Evolutionary conservation across 2,329 filamentous ascomycete species (phyloP), one percentile per base, ranked within the genome.

Genomic region (Furcasterigmium furcatum): DNA sequence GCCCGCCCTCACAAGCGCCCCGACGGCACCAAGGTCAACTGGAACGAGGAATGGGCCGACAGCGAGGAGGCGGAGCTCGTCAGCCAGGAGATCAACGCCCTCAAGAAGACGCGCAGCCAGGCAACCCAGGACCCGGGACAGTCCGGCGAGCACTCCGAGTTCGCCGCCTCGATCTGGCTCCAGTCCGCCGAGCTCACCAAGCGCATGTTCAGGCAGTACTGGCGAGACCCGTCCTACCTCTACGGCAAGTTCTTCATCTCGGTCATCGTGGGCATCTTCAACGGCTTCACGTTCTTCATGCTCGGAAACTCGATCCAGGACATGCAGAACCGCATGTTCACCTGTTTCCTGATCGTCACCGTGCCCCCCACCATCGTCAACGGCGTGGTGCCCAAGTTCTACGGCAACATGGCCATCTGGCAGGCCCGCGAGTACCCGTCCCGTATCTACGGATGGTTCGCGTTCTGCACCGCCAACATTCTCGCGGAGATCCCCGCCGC

Each of bases 201-300:
- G 61, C 77, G 88, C 18, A 76, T 85, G 41, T 90, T 89, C 64
- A 70, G 70, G 4, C 80, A 88, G 53, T 84, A 90, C 66, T 90
- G 86, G 86, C 77, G 88, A 10, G 82, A 88, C 50, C 84, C 87
- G 0, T 83, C 80, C 1, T 91, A 91, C 62, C 70, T 88, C 44
- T 91, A 90, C 63, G 82, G 84, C 48, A 90, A 89, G 60, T 68
- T 92, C 22, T 91, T 90, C 63, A 77, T 83, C 27, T 75, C 82
- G 4, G 79, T 88, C 47, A 76, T 89, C 50, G 73, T 87, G 34
- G 87, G 84, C 14, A 81, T 90, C 61, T 88, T 91, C 73, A 89
- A 88, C 40, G 73, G 72, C 1, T 76, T 76, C 49, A 70, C 70
- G 0, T 76, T 75, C 52, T 76, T 71, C 70, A 71, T 66, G 53